These are phyloP conservation scores for Chlorella vulgaris DNA, from an alignment of 139 green algal genomes.

Conservation along the genomic window DNA sequence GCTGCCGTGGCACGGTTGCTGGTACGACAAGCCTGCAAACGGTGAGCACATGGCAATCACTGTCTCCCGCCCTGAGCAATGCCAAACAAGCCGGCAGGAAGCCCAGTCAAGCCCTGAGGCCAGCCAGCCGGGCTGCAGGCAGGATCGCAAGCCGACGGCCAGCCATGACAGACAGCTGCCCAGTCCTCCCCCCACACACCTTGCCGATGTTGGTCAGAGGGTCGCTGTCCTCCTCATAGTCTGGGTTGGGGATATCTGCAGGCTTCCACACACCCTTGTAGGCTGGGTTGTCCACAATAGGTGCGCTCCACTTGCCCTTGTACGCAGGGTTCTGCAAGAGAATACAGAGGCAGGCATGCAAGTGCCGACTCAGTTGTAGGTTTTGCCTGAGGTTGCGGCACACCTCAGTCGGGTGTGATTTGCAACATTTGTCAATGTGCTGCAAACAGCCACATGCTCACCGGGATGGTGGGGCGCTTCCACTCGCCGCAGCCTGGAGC, in stretches of 20 bases:
- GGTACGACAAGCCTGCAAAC: too few species aligned
- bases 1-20: too few species aligned
- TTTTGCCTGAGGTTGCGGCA: too few species aligned
- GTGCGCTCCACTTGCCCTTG: slow-evolving; percentile 87
- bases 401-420: too few species aligned
- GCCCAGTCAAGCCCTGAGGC: neutral
- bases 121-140: neutral
- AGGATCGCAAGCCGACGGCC: neutral
- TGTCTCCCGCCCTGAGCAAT: too few species aligned
- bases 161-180: neutral
- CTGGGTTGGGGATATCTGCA: slow-evolving; percentile 81
- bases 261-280: slow-evolving; percentile 82
- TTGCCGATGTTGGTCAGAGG: slow-evolving; percentile 66
- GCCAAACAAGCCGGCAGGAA: too few species aligned
- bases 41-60: too few species aligned
- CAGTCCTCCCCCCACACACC: neutral
- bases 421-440: too few species aligned
- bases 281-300: slow-evolving; percentile 87
- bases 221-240: slow-evolving; percentile 60
- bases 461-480: slow-evolving; percentile 73
- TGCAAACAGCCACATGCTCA: neutral
- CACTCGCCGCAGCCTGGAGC: slow-evolving; percentile 88
- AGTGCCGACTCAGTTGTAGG: too few species aligned
- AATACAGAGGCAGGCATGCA: too few species aligned
- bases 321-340: slow-evolving; percentile 91